phyloP scores from a whole-genome alignment of 2,329 filamentous ascomycete species.

The Orbilia javanica region DNA sequence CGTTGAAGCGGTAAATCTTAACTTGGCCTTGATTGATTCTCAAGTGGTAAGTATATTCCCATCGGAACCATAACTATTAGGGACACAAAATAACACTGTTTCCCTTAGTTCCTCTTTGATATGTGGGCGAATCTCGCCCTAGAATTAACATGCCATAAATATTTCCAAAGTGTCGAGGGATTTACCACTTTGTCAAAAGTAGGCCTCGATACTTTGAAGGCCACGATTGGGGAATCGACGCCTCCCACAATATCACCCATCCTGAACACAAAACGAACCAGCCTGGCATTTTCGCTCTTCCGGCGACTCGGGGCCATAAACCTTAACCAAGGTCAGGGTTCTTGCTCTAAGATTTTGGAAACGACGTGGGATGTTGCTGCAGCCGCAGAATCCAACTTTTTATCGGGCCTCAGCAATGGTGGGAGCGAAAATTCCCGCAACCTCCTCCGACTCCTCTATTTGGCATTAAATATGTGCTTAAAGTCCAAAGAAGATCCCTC shows the following conservation, averaged over 20 bases:
- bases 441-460: constrained; percentile 85
- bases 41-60: constrained; percentile 75
- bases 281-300: constrained; percentile 83
- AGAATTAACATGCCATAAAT: constrained; percentile 78
- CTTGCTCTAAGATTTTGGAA: constrained; percentile 69
- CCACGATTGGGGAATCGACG: constrained; percentile 79
- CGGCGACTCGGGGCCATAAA: constrained; percentile 73
- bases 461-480: constrained; percentile 78
- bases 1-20: constrained; percentile 87
- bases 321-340: constrained; percentile 4
- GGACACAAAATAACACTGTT: neutral
- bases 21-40: constrained; percentile 90
- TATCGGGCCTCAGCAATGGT: constrained; percentile 68
- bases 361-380: constrained; percentile 73
- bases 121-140: constrained; percentile 90
- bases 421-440: constrained; percentile 81
- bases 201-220: constrained; percentile 79
- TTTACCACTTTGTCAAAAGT: constrained; percentile 80
- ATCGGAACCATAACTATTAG: neutral
- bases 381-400: constrained; percentile 59
- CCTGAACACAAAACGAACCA: constrained; percentile 80
- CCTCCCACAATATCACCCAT: constrained; percentile 85
- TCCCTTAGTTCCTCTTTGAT: constrained; percentile 77
- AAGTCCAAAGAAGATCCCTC: constrained; percentile 63
- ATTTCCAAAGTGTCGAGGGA: constrained; percentile 70